Base-by-base conservation (phyloP, 225 moss, liverwort and hornwort species). In the Bryum argenteum region DNA sequence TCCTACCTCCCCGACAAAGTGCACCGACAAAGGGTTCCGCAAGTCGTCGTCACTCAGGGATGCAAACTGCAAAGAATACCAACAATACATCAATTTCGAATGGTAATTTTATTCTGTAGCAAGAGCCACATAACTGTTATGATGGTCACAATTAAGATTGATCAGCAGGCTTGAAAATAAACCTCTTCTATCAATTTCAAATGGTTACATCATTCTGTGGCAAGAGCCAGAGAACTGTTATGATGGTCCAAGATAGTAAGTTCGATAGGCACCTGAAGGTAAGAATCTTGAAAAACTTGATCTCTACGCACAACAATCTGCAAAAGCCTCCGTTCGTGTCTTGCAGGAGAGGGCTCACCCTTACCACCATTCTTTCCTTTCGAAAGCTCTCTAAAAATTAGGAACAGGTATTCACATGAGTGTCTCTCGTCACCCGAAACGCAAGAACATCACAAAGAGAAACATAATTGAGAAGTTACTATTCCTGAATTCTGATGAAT, bases 301-400 rank as follows among this genome's bases (percentile, higher is more conserved):
- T 98, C 97, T 77, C 97, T 90, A 40, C 97, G 88, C n/a, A 98
- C 92, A 55, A 94, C 97, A 78, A 98, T 94, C 75, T 94, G 97
- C 45, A 98, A 77, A 63, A 98, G 83, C 74, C 94, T 90, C 72
- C 97, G 89, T 71, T 98, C 94, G 80, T 87, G 92, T 69, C 97
- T 88, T 20, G 90, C 85, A 57, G 91, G 90, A 51, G 92, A 94
- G 21, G 94, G 94, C 65, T 94, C 97, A 61, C 85, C 86, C 78
- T 98, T 98, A 57, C 91, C 65, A 39, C 97, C 94, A 73, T 94
- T 92, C 76, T 91, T 90, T 55, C 97, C 97, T 74, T 91, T 98
- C 17, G 89, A 83, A 55, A 98, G 85, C 80, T 98, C 97, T 74
- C 97, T 98, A 54, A 73, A 56, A 17, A 26, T 19, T 9, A 68